phyloP scores from a whole-genome alignment of 2,329 filamentous ascomycete genomes.

The Phialemonium atrogriseum region DNA sequence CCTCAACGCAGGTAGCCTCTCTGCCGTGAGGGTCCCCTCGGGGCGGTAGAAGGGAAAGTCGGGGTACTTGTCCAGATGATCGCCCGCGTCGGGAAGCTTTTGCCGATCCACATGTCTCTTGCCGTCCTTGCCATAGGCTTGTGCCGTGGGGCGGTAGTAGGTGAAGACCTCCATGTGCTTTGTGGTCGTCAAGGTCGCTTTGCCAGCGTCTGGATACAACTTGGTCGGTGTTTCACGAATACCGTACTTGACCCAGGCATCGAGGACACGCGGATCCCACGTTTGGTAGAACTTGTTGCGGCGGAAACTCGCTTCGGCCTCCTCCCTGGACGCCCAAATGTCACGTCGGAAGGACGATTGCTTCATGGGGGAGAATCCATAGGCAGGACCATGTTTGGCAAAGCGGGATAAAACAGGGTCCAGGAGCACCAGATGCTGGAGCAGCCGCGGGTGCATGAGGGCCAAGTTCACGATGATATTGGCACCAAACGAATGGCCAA shows the following conservation, averaged over 20 bases:
- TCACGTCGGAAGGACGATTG: conserved; percentile 69
- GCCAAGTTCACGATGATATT: conserved; percentile 63
- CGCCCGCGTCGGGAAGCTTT: conserved; percentile 37
- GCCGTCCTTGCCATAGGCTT: conserved; percentile 29
- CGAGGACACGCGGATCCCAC: conserved; percentile 77
- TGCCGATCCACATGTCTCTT: conserved; percentile 29
- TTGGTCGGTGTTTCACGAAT: conserved; percentile 64
- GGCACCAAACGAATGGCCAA: conserved; percentile 87
- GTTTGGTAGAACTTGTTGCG: conserved; percentile 66
- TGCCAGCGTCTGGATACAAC: conserved; percentile 39
- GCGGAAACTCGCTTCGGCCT: conserved; percentile 58
- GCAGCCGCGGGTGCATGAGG: conserved; percentile 71
- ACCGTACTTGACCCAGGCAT: conserved; percentile 64
- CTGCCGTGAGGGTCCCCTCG: conserved; percentile 50
- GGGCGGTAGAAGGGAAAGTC: conserved; percentile 57
- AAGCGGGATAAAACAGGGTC: conserved; percentile 68
- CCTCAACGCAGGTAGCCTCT: conserved; percentile 49
- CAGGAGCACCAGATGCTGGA: conserved; percentile 68
- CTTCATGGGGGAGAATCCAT: conserved; percentile 34
- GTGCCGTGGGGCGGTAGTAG: conserved; percentile 56
- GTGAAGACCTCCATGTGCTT: conserved; percentile 85
- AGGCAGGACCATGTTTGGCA: conserved; percentile 25
- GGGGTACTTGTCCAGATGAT: conserved; percentile 21
- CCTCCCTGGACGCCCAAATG: conserved; percentile 67
- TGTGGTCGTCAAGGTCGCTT: conserved; percentile 69